Evolutionary conservation across 257 asterid genomes (phyloP), one percentile per base, ranked within the genome.

Genomic region (Lavandula angustifolia): DNA sequence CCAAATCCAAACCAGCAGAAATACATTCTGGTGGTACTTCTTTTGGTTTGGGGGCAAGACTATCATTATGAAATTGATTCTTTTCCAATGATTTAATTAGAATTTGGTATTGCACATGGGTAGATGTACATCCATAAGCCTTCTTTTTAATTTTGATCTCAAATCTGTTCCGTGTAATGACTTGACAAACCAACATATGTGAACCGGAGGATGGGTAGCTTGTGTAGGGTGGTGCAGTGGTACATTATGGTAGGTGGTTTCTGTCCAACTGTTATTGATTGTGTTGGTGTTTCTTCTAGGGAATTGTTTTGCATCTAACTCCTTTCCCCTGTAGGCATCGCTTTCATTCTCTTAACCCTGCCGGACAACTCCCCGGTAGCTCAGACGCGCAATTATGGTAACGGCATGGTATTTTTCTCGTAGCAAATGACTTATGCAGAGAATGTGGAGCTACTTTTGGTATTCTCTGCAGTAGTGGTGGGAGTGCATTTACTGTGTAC

Each of bases 31-130:
- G 64, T 70, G 75, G 58, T 46, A 64, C 40, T 56, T 4, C 17
- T 47, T 33, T 34, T 32, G 62, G 54, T 54, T 57, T 14, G 70
- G 65, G 29, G 59, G 50, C 61, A 14, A 47, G 34, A 64, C 38
- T 65, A 37, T 58, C 8, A 7, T 27, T 32, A 7, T 27, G 54
- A 63, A 41, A 14, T 42, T 31, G 10, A 4, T 33, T 55, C 63
- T 54, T 55, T 54, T 72, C 31, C 31, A 6, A 5, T 56, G 72
- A 57, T 50, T 42, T 50, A 65, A 22, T 72, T 65, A 14, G 55
- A 27, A 51, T 66, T 60, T 66, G 77, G 62, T 47, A 51, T 44
- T 37, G 64, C 77, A 73, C 69, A 66, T 73, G 73, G 77, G 46
- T 60, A 42, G 68, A 60, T 58, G 46, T 51, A 42, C 64, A 60